Evolutionary conservation across 805 yeast species (phyloP), one percentile per base, ranked within the genome.

Genomic region (Monosporozyma servazzii): DNA sequence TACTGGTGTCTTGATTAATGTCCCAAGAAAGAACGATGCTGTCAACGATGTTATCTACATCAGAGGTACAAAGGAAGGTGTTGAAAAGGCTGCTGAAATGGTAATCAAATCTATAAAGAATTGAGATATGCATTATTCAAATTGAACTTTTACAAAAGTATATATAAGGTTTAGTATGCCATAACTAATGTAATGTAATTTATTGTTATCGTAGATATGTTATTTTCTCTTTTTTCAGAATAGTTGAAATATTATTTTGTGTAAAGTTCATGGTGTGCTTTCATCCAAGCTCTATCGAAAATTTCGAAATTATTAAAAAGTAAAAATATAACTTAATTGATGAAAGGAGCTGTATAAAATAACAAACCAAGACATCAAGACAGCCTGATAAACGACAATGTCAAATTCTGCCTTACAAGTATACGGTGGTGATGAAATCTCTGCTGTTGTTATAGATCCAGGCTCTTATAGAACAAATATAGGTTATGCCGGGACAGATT

Each of bases 401-500:
- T 64, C 70, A 6, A 66, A 58, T 51, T 64, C 72, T n/a, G 74
- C 76, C 6, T 72, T 77, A 33, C 81, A 76, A 56, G 75, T 76
- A 0, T 78, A 76, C 56, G 82, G 81, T 27, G 82, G 80, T 20
- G 75, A 91, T 70, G 99, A 91, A 66, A 84, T 93, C 56, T 81
- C 88, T 56, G 96, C 98, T 27, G 76, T 93, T 2, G 95, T 91
- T 33, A 74, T 91, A 25, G 98, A 93, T 63, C 90, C 96, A 1
- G 98, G 98, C 36, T 84, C 96, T 10, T 80, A 75, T 54, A 72
- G 80, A 53, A 88, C 96, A 6, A 80, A 91, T 50, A 80, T 84
- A 18, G 99, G 99, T 1, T 89, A 80, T 67, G 90, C 97, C 3
- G 98, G 98, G 10, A 91, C 88, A 52, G 96, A 90, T 64, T 76